Evolutionary conservation across 2,329 filamentous ascomycete genomes (phyloP).

Genomic region (Penicillium glabrum): DNA sequence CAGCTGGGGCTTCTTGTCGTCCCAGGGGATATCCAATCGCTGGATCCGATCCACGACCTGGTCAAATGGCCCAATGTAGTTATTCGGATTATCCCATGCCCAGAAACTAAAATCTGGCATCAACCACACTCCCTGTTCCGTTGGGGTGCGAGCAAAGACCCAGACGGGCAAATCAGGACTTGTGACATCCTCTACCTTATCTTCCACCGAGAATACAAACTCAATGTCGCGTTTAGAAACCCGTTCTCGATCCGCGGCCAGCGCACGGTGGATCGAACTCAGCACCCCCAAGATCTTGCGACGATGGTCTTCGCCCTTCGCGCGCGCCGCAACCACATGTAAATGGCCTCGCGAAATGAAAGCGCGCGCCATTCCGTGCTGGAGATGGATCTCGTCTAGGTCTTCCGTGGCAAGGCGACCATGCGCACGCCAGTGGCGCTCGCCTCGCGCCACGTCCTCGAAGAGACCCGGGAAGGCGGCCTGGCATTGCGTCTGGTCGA

Average conservation of each 20-base stretch:
- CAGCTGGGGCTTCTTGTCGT: constrained; percentile 42
- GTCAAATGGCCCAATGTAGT: constrained; percentile 37
- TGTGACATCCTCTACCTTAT: constrained; percentile 45
- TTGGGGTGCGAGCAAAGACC: constrained; percentile 42
- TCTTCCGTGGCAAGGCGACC: constrained; percentile 26
- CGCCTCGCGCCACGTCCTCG: constrained; percentile 34
- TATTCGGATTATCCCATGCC: constrained; percentile 45
- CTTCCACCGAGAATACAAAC: constrained; percentile 47
- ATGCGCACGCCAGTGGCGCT: constrained; percentile 28
- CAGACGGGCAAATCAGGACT: constrained; percentile 39
- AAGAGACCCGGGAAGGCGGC: constrained; percentile 38
- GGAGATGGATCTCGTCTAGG: constrained; percentile 29
- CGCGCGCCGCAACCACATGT: constrained; percentile 30
- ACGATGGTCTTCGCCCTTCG: constrained; percentile 38
- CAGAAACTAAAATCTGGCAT: constrained; percentile 56
- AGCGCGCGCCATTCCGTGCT: constrained; percentile 36
- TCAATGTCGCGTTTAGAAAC: constrained; percentile 44
- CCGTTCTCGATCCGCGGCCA: constrained; percentile 39
- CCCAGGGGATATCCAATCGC: constrained; percentile 30
- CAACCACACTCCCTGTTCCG: constrained; percentile 48
- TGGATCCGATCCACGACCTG: constrained; percentile 36
- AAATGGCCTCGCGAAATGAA: constrained; percentile 35
- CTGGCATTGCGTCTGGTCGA: constrained; percentile 30
- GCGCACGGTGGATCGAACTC: constrained; percentile 51
- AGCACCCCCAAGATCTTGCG: constrained; percentile 43